Percentiles rank a stretch among this genome's conserved stretches.
Evolutionary conservation across 805 yeast species (phyloP).

Genomic region (Yarrowia phangngaensis): DNA sequence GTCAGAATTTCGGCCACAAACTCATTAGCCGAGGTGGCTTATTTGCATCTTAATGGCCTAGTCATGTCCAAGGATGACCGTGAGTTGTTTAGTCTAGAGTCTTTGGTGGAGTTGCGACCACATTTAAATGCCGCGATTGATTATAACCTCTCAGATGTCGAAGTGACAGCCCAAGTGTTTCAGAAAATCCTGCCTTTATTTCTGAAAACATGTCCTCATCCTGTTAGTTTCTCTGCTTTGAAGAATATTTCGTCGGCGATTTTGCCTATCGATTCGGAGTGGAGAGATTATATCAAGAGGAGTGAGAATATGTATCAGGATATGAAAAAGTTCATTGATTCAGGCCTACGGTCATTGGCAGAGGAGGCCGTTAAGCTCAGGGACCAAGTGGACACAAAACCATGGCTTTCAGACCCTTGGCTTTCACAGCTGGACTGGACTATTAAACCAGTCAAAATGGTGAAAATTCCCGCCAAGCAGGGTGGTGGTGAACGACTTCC

Average conservation of each 20-base stretch:
- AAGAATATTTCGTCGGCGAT: conserved; percentile 67
- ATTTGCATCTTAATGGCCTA: conserved; percentile 63
- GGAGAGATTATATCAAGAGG: conserved; percentile 67
- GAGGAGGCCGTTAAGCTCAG: conserved; percentile 51
- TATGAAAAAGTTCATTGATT: conserved; percentile 53
- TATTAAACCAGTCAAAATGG: conserved; percentile 53
- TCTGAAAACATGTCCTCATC: conserved; percentile 73
- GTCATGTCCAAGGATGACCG: conserved; percentile 63
- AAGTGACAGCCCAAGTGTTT: conserved; percentile 67
- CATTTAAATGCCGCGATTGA: conserved; percentile 40
- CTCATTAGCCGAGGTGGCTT: conserved; percentile 73
- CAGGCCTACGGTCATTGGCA: conserved; percentile 57
- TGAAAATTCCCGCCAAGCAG: conserved; percentile 54
- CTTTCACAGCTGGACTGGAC: conserved; percentile 86
- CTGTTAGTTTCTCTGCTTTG: conserved; percentile 87
- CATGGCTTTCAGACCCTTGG: conserved; percentile 73
- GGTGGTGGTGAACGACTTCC: conserved; percentile 44
- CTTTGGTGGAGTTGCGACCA: conserved; percentile 52
- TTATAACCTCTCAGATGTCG: conserved; percentile 86
- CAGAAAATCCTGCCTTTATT: conserved; percentile 67
- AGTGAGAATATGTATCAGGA: conserved; percentile 67
- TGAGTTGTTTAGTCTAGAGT: conserved; percentile 56
- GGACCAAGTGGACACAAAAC: conserved; percentile 41
- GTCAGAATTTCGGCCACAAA: conserved; percentile 68
- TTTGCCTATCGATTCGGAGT: conserved; percentile 68